phyloP scores from a whole-genome alignment of 805 yeast species.

The Lipomyces yamadae region DNA sequence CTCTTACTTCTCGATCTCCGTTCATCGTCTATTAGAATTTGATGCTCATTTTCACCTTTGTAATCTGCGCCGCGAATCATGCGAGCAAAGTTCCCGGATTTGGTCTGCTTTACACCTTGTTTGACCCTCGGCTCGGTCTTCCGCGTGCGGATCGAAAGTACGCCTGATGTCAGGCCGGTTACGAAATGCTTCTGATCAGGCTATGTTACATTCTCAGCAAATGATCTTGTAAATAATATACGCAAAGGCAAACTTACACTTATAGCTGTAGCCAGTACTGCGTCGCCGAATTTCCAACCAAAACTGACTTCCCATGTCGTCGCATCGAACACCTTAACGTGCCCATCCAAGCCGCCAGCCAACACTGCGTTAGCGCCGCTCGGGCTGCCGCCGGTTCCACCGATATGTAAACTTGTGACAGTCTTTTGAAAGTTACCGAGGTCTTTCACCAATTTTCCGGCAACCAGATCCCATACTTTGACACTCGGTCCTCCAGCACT shows the following conservation, averaged over 20 bases:
- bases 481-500: constrained; percentile 84
- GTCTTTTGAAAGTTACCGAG: constrained; percentile 90
- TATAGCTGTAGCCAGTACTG: constrained; percentile 79
- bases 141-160: constrained; percentile 87
- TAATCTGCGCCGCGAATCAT: constrained; percentile 92
- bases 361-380: constrained; percentile 67
- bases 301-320: constrained; percentile 79
- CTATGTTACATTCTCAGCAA: constrained; percentile 54
- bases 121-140: constrained; percentile 64
- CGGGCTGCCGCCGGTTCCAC: constrained; percentile 27
- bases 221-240: background rate
- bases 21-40: constrained; percentile 54
- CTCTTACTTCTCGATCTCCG: constrained; percentile 48
- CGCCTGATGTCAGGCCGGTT: constrained; percentile 88
- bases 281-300: constrained; percentile 97
- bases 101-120: constrained; percentile 54
- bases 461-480: constrained; percentile 89
- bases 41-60: constrained; percentile 83
- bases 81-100: constrained; percentile 64
- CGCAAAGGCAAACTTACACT: constrained; percentile 16
- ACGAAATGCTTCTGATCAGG: constrained; percentile 88
- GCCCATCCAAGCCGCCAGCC: constrained; percentile 97
- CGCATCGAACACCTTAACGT: constrained; percentile 90
- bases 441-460: constrained; percentile 71
- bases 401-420: constrained; percentile 49